Evolutionary conservation across 352 stramenopile genomes (phyloP), one percentile per base, ranked within the genome.

Genomic region (Pythium folliculosum): DNA sequence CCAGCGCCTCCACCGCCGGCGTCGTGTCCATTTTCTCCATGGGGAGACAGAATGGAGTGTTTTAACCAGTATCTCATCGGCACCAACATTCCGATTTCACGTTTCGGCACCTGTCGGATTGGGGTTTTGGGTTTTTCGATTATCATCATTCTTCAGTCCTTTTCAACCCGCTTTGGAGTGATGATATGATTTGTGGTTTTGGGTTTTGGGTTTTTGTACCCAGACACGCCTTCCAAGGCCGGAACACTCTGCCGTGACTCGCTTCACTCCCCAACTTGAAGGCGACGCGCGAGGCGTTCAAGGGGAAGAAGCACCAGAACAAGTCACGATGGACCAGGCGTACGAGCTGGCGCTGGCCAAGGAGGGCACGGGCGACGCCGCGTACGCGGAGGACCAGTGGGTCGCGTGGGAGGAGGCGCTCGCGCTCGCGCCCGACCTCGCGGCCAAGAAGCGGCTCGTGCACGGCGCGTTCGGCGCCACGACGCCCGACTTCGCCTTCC

Each of bases 401-500:
- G 22, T 69, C 49, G 67, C 49, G 23, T 73, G 67, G 67, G 67
- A 73, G 27, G 67, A 73, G 67, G 19, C 38, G 56, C 40, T 73
- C 50, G 67, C 67, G 55, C 60, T 73, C 30, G 67, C 67, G 22
- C 60, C 61, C 19, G 61, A 61, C 12, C 9, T 73, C 48, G 67
- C 17, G 49, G 50, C 67, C 53, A 69, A 69, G 49, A 61, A 63
- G 47, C 44, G 17, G 49, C 54, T 73, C 38, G 45, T 73, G 17
- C 44, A 54, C 45, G 58, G 56, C 30, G n/a, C 43, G 52, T 51
- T 57, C 21, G 64, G 45, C 37, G 32, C 27, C 19, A 47, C 40
- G 25, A 62, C 44, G 48, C 67, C 60, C 48, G 67, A 69, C 27
- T 60, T 59, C 27, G 0, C 25, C 43, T 73, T 63, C 47, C 60